Percentiles rank a stretch among this genome's conserved stretches.
These are phyloP conservation scores for Centella asiatica DNA, from an alignment of 129 eudicot species.

Conservation along the genomic window DNA sequence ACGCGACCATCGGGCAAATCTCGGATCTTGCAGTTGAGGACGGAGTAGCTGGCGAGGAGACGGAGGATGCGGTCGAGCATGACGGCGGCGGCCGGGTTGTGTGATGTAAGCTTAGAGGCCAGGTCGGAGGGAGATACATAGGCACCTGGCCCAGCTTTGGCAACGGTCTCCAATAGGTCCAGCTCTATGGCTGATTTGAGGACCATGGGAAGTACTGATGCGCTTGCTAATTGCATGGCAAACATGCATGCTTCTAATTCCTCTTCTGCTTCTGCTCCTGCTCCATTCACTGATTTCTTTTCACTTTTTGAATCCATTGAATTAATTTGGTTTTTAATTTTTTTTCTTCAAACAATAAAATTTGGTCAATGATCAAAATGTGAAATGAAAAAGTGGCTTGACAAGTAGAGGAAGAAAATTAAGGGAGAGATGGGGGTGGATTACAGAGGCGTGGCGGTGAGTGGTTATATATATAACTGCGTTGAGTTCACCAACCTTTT, in stretches of 20 bases:
- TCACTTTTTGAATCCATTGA: neutral
- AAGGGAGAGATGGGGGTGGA: too few species aligned
- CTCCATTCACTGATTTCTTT: neutral
- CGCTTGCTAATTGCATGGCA: slow-evolving; percentile 76
- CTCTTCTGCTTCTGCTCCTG: slow-evolving; percentile 19
- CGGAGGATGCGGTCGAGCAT: slow-evolving; percentile 82
- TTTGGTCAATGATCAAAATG: too few species aligned
- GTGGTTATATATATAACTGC: too few species aligned
- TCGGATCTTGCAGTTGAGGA: slow-evolving; percentile 38
- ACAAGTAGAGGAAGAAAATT: too few species aligned
- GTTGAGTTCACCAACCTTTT: too few species aligned
- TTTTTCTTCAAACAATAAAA: too few species aligned
- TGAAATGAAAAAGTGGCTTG: too few species aligned
- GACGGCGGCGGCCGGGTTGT: slow-evolving; percentile 49
- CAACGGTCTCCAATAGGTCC: slow-evolving; percentile 60
- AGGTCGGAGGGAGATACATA: slow-evolving; percentile 41
- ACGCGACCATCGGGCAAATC: slow-evolving; percentile 33
- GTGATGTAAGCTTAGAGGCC: slow-evolving; percentile 51
- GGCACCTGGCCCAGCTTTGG: slow-evolving; percentile 50
- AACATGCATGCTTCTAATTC: slow-evolving; percentile 44
- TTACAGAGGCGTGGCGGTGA: too few species aligned
- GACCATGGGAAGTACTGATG: slow-evolving; percentile 77
- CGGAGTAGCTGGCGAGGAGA: slow-evolving; percentile 51
- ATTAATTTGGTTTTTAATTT: too few species aligned
- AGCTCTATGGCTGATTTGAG: slow-evolving; percentile 70